phyloP scores from a whole-genome alignment of 768 basidiomycete species.

The Rhodotorula toruloides region DNA sequence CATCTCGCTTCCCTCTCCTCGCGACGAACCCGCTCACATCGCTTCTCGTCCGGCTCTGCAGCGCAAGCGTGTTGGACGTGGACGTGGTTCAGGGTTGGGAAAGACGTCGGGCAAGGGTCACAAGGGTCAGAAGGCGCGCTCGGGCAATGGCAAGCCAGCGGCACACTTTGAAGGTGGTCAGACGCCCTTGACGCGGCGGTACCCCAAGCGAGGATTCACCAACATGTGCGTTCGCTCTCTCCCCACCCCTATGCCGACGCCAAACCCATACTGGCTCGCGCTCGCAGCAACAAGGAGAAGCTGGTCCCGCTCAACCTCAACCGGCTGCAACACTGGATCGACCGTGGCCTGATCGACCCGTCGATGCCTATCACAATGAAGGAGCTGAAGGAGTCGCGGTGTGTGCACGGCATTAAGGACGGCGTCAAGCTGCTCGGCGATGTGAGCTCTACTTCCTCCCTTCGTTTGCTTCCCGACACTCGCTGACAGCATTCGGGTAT shows the following conservation, averaged over 20 bases:
- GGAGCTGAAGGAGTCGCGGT: constrained; percentile 76
- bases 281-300: constrained; percentile 61
- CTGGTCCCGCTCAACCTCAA: constrained; percentile 83
- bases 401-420: constrained; percentile 74
- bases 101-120: constrained; percentile 88
- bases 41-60: constrained; percentile 43
- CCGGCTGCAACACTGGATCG: constrained; percentile 84
- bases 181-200: constrained; percentile 80
- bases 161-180: constrained; percentile 94
- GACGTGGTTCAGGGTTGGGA: constrained; percentile 84
- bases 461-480: not conserved
- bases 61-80: constrained; percentile 93
- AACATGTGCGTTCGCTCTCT: constrained; percentile 65
- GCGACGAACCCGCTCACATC: not conserved
- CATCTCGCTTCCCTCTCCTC: not conserved
- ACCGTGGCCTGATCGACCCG: constrained; percentile 71
- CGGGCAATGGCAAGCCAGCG: constrained; percentile 74
- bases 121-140: constrained; percentile 91
- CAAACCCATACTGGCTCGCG: not conserved
- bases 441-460: constrained; percentile 50
- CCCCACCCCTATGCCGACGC: too few relatives aligned
- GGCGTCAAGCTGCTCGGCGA: constrained; percentile 87
- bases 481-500: not conserved
- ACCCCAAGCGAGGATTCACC: constrained; percentile 90
- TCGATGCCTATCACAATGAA: constrained; percentile 80